A percentile compares a stretch with the other conserved stretches of the same genome.
phyloP scores from a whole-genome alignment of 2,329 filamentous ascomycete species.

The Monilinia polystroma region DNA sequence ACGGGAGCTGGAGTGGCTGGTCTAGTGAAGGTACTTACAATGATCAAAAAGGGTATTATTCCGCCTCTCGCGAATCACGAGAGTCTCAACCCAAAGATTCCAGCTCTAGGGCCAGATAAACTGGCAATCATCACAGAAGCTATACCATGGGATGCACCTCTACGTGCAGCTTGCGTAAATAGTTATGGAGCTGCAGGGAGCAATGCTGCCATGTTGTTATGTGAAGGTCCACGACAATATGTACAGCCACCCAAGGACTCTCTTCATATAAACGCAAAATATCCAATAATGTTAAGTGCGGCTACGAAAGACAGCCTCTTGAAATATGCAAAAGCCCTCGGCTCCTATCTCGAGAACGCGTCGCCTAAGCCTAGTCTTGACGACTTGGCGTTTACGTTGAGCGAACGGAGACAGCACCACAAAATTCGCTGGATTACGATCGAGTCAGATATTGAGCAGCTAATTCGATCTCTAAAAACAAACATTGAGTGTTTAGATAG shows the following conservation, averaged over 20 bases:
- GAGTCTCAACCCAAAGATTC: conserved; percentile 38
- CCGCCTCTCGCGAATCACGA: conserved; percentile 44
- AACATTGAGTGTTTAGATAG: not conserved
- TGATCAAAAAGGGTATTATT: conserved; percentile 44
- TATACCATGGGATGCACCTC: not conserved
- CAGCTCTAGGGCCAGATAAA: conserved; percentile 1
- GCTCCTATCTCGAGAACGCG: not conserved
- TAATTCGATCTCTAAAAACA: not conserved
- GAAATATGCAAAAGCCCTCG: not conserved
- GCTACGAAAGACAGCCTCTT: not conserved
- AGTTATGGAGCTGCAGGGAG: conserved; percentile 35
- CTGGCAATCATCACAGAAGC: not conserved
- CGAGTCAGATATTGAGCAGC: not conserved
- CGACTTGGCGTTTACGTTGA: conserved; percentile 3
- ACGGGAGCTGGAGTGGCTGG: conserved; percentile 41
- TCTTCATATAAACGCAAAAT: not conserved
- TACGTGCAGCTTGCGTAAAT: conserved; percentile 28
- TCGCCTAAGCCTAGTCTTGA: not conserved
- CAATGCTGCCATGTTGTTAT: conserved; percentile 29
- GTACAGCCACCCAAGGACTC: not conserved
- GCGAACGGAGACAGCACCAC: conserved; percentile 1
- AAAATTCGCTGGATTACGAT: not conserved
- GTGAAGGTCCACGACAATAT: conserved; percentile 14
- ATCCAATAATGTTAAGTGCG: not conserved
- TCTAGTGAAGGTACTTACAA: conserved; percentile 43